Conservation (phyloP, 192 early-diverging fungal genomes). For the Linnemannia exigua region DNA sequence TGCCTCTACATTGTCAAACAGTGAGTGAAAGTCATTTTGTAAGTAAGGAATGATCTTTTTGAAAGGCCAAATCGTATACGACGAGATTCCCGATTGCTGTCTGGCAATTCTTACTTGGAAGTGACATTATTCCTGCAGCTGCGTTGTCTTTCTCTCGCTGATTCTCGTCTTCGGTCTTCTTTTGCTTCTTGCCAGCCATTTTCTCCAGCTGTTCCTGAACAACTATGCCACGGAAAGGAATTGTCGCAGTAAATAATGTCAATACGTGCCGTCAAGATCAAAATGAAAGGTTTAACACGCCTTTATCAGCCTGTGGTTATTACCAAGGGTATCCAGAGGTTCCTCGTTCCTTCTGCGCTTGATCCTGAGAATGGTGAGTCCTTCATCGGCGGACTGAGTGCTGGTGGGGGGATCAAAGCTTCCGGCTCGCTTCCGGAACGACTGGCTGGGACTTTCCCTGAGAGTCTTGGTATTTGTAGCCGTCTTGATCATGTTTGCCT, state of each 20-base stretch:
- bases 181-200: slow-evolving; percentile 42
- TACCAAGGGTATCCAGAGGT: slow-evolving; percentile 78
- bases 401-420: not conserved
- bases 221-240: slow-evolving; percentile 49
- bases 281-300: not conserved
- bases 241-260: not conserved
- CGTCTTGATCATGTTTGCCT: not conserved
- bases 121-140: not conserved
- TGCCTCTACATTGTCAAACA: not conserved
- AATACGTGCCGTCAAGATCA: not conserved
- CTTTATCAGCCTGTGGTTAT: not conserved
- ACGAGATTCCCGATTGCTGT: not conserved
- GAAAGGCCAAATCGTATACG: not conserved
- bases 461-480: not conserved
- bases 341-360: slow-evolving; percentile 84
- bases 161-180: slow-evolving; percentile 10
- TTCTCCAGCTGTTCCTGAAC: slow-evolving; percentile 63
- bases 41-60: not conserved
- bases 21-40: not conserved
- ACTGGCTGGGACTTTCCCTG: not conserved
- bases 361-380: slow-evolving; percentile 78
- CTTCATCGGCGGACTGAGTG: slow-evolving; percentile 10
- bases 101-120: slow-evolving; percentile 10
- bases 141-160: slow-evolving; percentile 20
- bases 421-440: not conserved